Evolutionary conservation across 805 yeast genomes (phyloP).

Genomic region (Kodamaea hsintzibuensis): DNA sequence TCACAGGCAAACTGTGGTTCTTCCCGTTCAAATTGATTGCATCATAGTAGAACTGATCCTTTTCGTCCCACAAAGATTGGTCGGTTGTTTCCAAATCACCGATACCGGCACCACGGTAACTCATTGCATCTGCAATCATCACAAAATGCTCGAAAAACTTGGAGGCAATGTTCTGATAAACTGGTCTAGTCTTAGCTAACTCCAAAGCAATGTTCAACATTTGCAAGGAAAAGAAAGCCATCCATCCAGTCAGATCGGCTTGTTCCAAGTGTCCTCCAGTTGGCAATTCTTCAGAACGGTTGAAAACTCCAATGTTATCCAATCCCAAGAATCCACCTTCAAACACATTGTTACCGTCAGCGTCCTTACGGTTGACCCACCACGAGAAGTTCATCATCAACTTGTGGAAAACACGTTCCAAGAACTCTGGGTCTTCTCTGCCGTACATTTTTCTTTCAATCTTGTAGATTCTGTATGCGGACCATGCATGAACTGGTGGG

Average conservation of each 20-base stretch:
- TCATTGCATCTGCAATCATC: slow-evolving; percentile 91
- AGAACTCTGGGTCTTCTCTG: slow-evolving; percentile 74
- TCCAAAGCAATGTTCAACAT: slow-evolving; percentile 93
- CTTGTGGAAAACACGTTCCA: slow-evolving; percentile 92
- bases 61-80: slow-evolving; percentile 81
- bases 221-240: slow-evolving; percentile 88
- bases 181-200: slow-evolving; percentile 79
- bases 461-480: slow-evolving; percentile 83
- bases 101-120: slow-evolving; percentile 51
- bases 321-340: slow-evolving; percentile 94
- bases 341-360: slow-evolving; percentile 82
- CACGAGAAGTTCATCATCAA: slow-evolving; percentile 86
- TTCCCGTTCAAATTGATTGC: slow-evolving; percentile 81
- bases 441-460: slow-evolving; percentile 85
- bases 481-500: slow-evolving; percentile 98
- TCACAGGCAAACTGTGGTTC: slow-evolving; percentile 70
- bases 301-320: slow-evolving; percentile 90
- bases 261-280: slow-evolving; percentile 90
- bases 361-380: slow-evolving; percentile 95
- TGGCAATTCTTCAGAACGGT: slow-evolving; percentile 90
- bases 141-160: slow-evolving; percentile 92
- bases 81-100: slow-evolving; percentile 37
- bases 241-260: slow-evolving; percentile 97
- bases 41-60: slow-evolving; percentile 86
- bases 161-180: slow-evolving; percentile 90